These are phyloP conservation scores for Cotoneaster glaucophyllus DNA, from an alignment of 306 rosid species.

Conservation along the genomic window DNA sequence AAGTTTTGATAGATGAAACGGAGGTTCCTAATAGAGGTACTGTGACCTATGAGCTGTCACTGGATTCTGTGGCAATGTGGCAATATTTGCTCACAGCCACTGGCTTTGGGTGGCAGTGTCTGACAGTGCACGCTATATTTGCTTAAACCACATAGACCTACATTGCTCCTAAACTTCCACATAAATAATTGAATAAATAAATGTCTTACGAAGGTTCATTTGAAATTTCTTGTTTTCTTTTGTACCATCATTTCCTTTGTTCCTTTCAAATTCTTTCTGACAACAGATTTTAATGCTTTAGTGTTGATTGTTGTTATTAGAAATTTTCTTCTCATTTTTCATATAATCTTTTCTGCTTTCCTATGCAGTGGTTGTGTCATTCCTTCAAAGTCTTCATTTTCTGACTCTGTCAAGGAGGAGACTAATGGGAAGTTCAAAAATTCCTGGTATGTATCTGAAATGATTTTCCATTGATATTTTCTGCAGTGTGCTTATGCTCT, in stretches of 20 bases:
- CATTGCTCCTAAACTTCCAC: not conserved
- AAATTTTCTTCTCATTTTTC: not conserved
- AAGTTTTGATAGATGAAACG: not conserved
- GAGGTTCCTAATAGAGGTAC: not conserved
- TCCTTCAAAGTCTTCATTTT: conserved; percentile 53
- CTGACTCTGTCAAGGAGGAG: conserved; percentile 68
- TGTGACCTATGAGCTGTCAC: not conserved
- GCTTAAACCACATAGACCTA: not conserved
- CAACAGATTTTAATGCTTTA: not conserved
- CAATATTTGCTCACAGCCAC: not conserved
- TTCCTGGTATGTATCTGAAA: conserved; percentile 47
- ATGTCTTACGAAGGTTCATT: not conserved
- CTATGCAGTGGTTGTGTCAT: conserved; percentile 73
- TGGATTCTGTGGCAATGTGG: not conserved
- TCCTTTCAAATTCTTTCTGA: not conserved
- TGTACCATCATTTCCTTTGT: not conserved
- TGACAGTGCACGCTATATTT: not conserved
- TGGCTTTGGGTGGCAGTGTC: not conserved
- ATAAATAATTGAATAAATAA: not conserved
- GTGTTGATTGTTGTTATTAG: not conserved
- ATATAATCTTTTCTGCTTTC: conserved; percentile 22
- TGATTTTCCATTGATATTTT: not conserved
- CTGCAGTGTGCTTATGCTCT: conserved; percentile 6
- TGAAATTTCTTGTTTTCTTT: not conserved
- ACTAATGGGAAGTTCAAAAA: conserved; percentile 54